Conservation (phyloP, 768 basidiomycete genomes). For the Lyophyllum decastes region DNA sequence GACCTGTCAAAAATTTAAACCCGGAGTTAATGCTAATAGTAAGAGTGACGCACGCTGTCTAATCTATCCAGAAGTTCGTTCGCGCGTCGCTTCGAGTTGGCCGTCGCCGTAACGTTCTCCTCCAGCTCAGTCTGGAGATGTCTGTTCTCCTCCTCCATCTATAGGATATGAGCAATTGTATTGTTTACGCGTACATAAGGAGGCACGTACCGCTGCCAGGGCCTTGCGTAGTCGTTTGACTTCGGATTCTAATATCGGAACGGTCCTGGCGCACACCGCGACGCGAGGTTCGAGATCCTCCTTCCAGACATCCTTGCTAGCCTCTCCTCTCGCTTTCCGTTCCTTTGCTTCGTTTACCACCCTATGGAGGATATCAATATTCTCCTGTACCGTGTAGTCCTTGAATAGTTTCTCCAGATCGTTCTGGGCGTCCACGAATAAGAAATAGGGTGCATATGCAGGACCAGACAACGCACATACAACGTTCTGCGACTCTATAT, state of each 20-base stretch:
- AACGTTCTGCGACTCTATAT: slow-evolving; percentile 66
- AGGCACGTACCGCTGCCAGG: slow-evolving; percentile 36
- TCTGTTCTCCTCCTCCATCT: slow-evolving; percentile 64
- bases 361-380: slow-evolving; percentile 69
- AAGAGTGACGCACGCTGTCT: slow-evolving; percentile 44
- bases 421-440: slow-evolving; percentile 37
- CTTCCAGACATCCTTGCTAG: slow-evolving; percentile 62
- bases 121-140: slow-evolving; percentile 49
- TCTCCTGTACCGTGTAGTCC: slow-evolving; percentile 66
- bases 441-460: background rate
- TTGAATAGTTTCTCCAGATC: slow-evolving; percentile 71
- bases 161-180: background rate
- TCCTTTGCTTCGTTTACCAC: slow-evolving; percentile 70
- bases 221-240: slow-evolving; percentile 37
- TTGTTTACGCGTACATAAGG: background rate
- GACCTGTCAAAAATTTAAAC: slow-evolving; percentile 33
- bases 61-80: slow-evolving; percentile 51
- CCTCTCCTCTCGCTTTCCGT: slow-evolving; percentile 48
- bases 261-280: slow-evolving; percentile 62
- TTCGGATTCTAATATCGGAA: slow-evolving; percentile 57
- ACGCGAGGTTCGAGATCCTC: slow-evolving; percentile 62
- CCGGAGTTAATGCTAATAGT: background rate
- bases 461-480: slow-evolving; percentile 31
- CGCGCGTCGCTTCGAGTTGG: slow-evolving; percentile 46
- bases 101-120: slow-evolving; percentile 44